phyloP scores from a whole-genome alignment of 106 monocot species.

The Hemerocallis citrina region DNA sequence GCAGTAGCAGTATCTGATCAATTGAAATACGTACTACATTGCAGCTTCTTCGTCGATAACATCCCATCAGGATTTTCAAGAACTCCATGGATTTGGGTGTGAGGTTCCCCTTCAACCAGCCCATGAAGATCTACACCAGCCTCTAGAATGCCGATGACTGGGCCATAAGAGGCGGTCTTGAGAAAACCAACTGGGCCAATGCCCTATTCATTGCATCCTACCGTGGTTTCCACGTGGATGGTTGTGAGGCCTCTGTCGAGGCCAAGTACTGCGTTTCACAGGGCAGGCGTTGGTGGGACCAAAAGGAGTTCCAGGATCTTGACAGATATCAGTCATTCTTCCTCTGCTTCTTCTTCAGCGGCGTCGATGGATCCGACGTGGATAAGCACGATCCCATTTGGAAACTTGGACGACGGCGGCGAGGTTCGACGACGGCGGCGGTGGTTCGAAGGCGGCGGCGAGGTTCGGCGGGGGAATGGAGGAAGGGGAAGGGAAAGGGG shows the following conservation, averaged over 20 bases:
- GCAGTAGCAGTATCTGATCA: too few relatives aligned
- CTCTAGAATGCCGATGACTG: conserved; percentile 32
- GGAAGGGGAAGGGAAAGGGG: too few relatives aligned
- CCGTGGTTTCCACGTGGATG: conserved; percentile 20
- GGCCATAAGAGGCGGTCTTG: conserved; percentile 26
- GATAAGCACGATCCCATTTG: too few relatives aligned
- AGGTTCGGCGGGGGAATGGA: too few relatives aligned
- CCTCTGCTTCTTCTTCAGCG: too few relatives aligned
- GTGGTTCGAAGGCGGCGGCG: too few relatives aligned
- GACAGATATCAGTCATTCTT: conserved; percentile 18
- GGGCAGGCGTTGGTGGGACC: conserved; percentile 32
- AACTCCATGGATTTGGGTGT: conserved; percentile 29
- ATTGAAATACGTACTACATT: too few relatives aligned
- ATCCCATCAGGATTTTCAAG: conserved; percentile 26
- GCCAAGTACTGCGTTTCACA: conserved; percentile 24
- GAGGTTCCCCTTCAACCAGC: conserved; percentile 23
- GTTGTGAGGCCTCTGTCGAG: conserved; percentile 24
- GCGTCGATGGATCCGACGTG: too few relatives aligned
- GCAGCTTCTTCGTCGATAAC: conserved; percentile 30
- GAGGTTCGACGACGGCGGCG: too few relatives aligned
- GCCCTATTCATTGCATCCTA: conserved; percentile 24
- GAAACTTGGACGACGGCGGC: too few relatives aligned
- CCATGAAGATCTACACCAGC: conserved; percentile 38
- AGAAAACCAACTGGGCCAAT: conserved; percentile 29
- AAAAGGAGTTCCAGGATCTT: conserved; percentile 26